These are phyloP conservation scores for Boechera stricta DNA, from an alignment of 345 rosid species.

Conservation along the genomic window DNA sequence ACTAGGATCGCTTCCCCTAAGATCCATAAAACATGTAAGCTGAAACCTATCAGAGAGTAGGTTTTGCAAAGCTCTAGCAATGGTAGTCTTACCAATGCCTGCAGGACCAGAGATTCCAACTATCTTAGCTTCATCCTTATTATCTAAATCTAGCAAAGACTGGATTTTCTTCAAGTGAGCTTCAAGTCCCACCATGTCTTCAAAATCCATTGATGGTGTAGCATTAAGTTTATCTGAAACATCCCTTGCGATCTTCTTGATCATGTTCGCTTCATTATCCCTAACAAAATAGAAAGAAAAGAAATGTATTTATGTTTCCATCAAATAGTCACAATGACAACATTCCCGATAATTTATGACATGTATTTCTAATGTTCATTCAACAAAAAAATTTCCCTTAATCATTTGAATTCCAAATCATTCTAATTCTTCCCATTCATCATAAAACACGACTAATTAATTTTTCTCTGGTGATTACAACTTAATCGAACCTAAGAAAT, in stretches of 20 bases:
- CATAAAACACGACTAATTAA: no score
- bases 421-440: no score
- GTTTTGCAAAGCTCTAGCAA: background rate
- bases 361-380: no score
- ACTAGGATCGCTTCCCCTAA: background rate
- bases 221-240: background rate
- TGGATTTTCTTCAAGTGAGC: background rate
- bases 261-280: background rate
- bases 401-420: no score
- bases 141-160: background rate
- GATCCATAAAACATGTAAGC: constrained; percentile 12
- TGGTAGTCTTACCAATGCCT: background rate
- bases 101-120: background rate
- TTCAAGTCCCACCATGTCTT: background rate
- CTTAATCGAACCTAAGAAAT: no score
- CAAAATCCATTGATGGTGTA: background rate
- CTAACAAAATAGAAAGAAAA: no score
- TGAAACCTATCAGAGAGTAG: background rate
- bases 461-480: no score
- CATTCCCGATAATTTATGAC: no score
- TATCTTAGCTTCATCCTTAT: background rate
- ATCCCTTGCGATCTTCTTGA: background rate
- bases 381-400: no score
- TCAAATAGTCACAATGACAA: no score
- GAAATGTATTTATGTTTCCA: no score